Evolutionary conservation across 2,329 filamentous ascomycete species (phyloP).

Genomic region (Aspergillus felis): DNA sequence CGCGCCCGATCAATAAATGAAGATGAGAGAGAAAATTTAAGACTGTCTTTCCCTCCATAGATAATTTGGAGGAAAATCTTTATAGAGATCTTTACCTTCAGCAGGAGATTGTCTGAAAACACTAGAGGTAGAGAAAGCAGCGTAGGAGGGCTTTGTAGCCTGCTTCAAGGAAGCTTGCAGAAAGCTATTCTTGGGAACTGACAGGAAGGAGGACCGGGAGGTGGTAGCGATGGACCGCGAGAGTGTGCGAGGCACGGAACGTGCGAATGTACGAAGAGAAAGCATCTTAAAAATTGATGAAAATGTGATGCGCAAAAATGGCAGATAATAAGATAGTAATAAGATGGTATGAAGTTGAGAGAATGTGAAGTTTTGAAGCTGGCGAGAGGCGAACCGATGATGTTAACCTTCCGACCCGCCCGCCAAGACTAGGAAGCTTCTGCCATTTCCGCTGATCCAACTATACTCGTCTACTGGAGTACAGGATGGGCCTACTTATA

Average conservation of each 20-base stretch:
- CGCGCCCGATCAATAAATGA: not conserved
- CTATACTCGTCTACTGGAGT: not conserved
- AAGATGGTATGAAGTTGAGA: not conserved
- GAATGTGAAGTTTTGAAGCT: conserved; percentile 1
- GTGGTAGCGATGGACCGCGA: conserved; percentile 54
- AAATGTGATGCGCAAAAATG: not conserved
- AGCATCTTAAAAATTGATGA: conserved; percentile 54
- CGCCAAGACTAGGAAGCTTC: conserved; percentile 16
- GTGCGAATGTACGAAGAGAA: conserved; percentile 62
- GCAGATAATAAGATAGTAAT: not conserved
- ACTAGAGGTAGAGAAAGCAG: conserved; percentile 46
- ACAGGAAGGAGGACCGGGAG: conserved; percentile 47
- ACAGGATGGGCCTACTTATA: not conserved
- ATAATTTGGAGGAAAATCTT: not conserved
- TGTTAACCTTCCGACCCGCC: conserved; percentile 20
- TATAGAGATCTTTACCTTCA: conserved; percentile 36
- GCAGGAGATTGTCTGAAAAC: conserved; percentile 42
- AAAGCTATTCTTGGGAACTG: conserved; percentile 48
- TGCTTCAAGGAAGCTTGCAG: conserved; percentile 49
- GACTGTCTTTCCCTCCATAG: not conserved
- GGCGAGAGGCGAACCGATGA: conserved; percentile 21
- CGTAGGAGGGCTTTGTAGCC: conserved; percentile 37
- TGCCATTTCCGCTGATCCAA: not conserved
- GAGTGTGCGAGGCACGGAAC: conserved; percentile 63
- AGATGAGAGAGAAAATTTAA: not conserved